Percentiles rank a stretch among this genome's conserved stretches.
Conservation (phyloP, 208 protist genomes). For the Phytomonas serpens region DNA sequence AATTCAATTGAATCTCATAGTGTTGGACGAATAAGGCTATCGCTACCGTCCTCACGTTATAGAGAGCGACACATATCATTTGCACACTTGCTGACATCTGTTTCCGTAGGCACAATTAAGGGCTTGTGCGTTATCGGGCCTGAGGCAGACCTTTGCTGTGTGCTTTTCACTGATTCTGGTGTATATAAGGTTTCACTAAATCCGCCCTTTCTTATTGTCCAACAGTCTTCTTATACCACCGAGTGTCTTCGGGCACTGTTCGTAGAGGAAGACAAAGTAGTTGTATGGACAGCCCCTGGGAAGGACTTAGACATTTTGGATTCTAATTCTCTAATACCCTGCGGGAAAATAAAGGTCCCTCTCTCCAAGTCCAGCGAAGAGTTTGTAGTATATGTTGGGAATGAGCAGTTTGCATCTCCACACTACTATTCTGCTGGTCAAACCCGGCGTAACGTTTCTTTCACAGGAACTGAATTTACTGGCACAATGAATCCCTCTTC, state of each 20-base stretch:
- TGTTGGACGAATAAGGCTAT: slow-evolving; percentile 33
- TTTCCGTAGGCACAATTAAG: slow-evolving; percentile 15
- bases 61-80: slow-evolving; percentile 42
- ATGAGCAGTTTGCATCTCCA: slow-evolving; percentile 37
- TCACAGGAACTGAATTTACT: slow-evolving; percentile 26
- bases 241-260: slow-evolving; percentile 21
- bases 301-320: slow-evolving; percentile 35
- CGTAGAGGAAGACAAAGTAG: slow-evolving; percentile 28
- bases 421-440: slow-evolving; percentile 31
- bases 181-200: slow-evolving; percentile 18
- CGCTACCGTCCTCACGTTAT: slow-evolving; percentile 24
- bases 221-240: slow-evolving; percentile 17
- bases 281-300: slow-evolving; percentile 29
- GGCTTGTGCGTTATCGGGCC: slow-evolving; percentile 17
- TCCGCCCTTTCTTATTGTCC: slow-evolving; percentile 18
- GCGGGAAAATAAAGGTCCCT: slow-evolving; percentile 15
- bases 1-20: slow-evolving; percentile 28
- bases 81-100: slow-evolving; percentile 21
- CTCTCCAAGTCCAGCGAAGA: neutral
- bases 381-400: slow-evolving; percentile 45
- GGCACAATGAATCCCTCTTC: slow-evolving; percentile 30
- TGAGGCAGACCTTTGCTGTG: neutral
- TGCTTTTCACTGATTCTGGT: slow-evolving; percentile 18
- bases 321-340: slow-evolving; percentile 29
- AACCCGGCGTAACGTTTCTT: slow-evolving; percentile 12